Percentiles rank a stretch among this genome's conserved stretches.
These are phyloP conservation scores for Aspergillus udagawae DNA, from an alignment of 2,329 filamentous ascomycete genomes.

Conservation along the genomic window DNA sequence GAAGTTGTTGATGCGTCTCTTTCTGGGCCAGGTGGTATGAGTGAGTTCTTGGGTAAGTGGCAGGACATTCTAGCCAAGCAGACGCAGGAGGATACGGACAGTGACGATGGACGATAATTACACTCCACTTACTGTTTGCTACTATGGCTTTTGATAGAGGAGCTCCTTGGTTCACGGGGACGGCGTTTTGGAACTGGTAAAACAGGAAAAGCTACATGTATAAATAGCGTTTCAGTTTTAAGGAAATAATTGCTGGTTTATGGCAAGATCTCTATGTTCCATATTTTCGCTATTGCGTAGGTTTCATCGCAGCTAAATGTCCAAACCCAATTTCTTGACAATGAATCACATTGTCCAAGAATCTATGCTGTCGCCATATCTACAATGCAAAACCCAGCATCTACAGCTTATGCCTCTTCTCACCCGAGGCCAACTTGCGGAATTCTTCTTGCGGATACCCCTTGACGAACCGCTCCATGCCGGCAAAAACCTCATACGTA, in stretches of 20 bases:
- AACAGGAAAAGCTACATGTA: not conserved
- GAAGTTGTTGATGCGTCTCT: slow-evolving; percentile 74
- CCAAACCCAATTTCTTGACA: not conserved
- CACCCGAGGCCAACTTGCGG: slow-evolving; percentile 72
- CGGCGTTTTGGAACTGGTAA: not conserved
- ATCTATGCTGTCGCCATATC: not conserved
- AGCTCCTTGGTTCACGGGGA: not conserved
- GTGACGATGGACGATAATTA: slow-evolving; percentile 27
- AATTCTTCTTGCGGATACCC: slow-evolving; percentile 89
- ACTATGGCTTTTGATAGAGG: not conserved
- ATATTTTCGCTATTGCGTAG: not conserved
- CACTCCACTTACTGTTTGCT: not conserved
- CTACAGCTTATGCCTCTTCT: slow-evolving; percentile 93
- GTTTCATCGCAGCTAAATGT: not conserved
- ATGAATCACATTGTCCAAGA: not conserved
- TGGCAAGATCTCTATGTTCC: not conserved
- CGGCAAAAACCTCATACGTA: slow-evolving; percentile 78
- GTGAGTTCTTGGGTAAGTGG: slow-evolving; percentile 77
- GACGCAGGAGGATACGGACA: slow-evolving; percentile 36
- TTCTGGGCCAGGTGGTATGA: slow-evolving; percentile 68
- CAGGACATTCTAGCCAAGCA: slow-evolving; percentile 52
- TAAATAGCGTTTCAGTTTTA: not conserved
- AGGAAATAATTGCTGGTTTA: not conserved
- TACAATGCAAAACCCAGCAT: not conserved
- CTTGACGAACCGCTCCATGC: slow-evolving; percentile 72